These are phyloP conservation scores for Penicillium malachiteum DNA, from an alignment of 495 filamentous ascomycete genomes.

Conservation along the genomic window DNA sequence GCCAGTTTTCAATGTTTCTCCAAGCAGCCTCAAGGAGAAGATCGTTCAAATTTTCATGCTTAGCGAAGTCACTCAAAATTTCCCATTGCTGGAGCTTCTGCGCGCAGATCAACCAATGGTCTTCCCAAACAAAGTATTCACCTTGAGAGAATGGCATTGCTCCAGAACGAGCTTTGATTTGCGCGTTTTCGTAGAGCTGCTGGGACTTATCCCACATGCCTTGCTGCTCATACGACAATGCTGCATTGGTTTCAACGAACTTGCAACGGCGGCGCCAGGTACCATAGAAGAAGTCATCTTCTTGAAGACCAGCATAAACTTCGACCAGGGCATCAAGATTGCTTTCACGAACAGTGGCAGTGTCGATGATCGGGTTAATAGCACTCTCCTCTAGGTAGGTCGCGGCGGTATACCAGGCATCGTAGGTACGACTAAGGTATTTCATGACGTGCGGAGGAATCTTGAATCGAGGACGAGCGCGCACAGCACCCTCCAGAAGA, in stretches of 20 bases:
- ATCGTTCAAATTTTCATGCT: conserved; percentile 98
- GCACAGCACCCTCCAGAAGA: conserved; percentile 79
- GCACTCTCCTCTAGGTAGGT: conserved; percentile 81
- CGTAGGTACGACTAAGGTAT: conserved; percentile 84
- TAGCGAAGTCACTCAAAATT: conserved; percentile 93
- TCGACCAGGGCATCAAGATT: conserved; percentile 92
- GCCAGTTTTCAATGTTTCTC: conserved; percentile 93
- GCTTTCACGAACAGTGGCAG: conserved; percentile 78
- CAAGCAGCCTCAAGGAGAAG: conserved; percentile 93
- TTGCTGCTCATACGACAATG: conserved; percentile 95
- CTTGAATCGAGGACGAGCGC: conserved; percentile 78
- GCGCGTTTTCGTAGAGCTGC: conserved; percentile 90
- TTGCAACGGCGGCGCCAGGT: conserved; percentile 94
- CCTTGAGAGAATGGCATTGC: conserved; percentile 91
- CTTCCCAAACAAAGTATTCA: conserved; percentile 99
- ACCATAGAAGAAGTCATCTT: conserved; percentile 97
- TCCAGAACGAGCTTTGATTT: conserved; percentile 93
- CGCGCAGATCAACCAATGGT: conserved; percentile 96
- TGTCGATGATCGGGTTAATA: conserved; percentile 81
- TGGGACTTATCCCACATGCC: conserved; percentile 99
- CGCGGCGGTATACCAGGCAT: conserved; percentile 91
- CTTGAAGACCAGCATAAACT: conserved; percentile 81
- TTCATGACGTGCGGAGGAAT: conserved; percentile 95
- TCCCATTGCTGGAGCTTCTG: conserved; percentile 99
- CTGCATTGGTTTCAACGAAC: conserved; percentile 95